These are phyloP conservation scores for Ehretia macrophylla DNA, from an alignment of 257 asterid species.

Conservation along the genomic window DNA sequence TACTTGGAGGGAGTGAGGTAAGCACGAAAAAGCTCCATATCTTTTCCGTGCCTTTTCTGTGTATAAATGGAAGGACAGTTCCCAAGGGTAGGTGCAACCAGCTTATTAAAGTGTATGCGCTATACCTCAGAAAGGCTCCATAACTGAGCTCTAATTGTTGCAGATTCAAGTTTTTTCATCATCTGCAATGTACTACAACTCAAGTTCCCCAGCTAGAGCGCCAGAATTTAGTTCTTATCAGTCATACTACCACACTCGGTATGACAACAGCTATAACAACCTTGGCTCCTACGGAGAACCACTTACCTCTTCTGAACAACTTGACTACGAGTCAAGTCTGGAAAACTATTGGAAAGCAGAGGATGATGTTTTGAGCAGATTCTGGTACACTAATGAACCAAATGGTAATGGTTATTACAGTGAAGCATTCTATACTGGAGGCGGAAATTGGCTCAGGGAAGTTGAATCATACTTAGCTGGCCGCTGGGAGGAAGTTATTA, in stretches of 20 bases:
- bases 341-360: slow-evolving; percentile 15
- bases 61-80: neutral
- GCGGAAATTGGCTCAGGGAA: slow-evolving; percentile 25
- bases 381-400: slow-evolving; percentile 2
- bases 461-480: slow-evolving; percentile 15
- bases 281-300: slow-evolving; percentile 17
- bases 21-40: neutral
- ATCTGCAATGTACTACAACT: slow-evolving; percentile 7
- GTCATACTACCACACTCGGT: slow-evolving; percentile 21
- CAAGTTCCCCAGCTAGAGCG: neutral
- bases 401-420: slow-evolving; percentile 2
- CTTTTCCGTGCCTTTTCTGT: neutral
- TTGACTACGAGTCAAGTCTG: slow-evolving; percentile 13
- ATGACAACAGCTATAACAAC: slow-evolving; percentile 9
- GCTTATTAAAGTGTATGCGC: too few relatives aligned
- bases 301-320: slow-evolving; percentile 8
- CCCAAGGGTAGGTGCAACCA: neutral
- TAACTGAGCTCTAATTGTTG: neutral
- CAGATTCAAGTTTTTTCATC: neutral
- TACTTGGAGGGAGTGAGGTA: neutral
- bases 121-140: too few relatives aligned
- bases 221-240: too few relatives aligned
- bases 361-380: slow-evolving; percentile 4
- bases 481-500: slow-evolving; percentile 13
- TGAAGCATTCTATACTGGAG: neutral